Evolutionary conservation across 768 basidiomycete genomes (phyloP), one percentile per base, ranked within the genome.

Genomic region (Psilocybe sp.): DNA sequence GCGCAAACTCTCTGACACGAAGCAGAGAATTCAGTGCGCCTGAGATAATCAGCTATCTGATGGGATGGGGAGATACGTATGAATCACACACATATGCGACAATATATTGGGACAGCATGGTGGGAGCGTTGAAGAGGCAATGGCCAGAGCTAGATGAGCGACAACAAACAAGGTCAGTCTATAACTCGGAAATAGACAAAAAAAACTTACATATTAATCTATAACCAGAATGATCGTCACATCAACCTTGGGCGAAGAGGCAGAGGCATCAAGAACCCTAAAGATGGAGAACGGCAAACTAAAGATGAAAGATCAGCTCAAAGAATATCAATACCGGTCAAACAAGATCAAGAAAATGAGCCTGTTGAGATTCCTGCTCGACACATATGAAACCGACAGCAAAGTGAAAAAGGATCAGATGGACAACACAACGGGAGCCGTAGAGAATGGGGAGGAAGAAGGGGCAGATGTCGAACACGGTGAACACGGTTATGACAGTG

Each of bases 11-110:
- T 0, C 37, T 78, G 1, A 69, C 60, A 15, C 18, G 60, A 0
- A 51, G 71, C 15, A 62, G 69, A 36, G 76, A 78, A 47, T 61
- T 75, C 9, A 65, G 68, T 13, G 71, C 61, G 0, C 68, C 68
- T 0, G 69, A 71, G 50, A 64, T 74, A 0, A 61, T 75, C 0
- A 61, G 59, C 9, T 71, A 74, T 40, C 40, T 77, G 0, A 75
- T 74, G 71, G 73, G 71, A 2, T 75, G 70, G 72, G 69, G 68
- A 0, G 74, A 76, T 43, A 40, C 51, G 0, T 71, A 60, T 19
- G 44, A 57, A 13, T 77, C 73, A 0, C 75, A 77, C 47, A 32
- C 54, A 14, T 78, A 68, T 48, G 57, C 56, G 0, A 46, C 59
- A 0, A 64, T 78, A 0, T 71, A 68, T 38, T 74, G 68, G 71